Evolutionary conservation across 2,329 filamentous ascomycete species (phyloP).

Genomic region (Fusarium sp.): DNA sequence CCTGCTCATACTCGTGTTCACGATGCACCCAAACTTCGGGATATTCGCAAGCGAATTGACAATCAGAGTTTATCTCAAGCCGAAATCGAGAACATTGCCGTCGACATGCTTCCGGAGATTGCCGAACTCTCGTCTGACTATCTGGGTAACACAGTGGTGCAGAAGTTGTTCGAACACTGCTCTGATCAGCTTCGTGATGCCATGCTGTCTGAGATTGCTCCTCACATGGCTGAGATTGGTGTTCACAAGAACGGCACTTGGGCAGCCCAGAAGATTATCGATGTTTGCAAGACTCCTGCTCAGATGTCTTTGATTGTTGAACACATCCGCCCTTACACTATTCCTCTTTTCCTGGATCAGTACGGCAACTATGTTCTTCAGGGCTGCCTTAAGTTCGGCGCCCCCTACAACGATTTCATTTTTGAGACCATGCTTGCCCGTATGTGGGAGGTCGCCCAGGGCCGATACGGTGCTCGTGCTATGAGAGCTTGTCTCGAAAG

Average conservation of each 20-base stretch:
- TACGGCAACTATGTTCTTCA: conserved; percentile 99
- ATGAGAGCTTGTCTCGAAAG: conserved; percentile 98
- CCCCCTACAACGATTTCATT: conserved; percentile 93
- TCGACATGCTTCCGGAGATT: conserved; percentile 96
- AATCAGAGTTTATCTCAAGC: conserved; percentile 86
- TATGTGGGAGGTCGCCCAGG: conserved; percentile 94
- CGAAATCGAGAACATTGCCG: conserved; percentile 92
- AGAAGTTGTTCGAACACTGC: conserved; percentile 98
- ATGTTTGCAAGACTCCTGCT: conserved; percentile 85
- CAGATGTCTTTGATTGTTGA: conserved; percentile 90
- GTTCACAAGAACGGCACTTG: conserved; percentile 99
- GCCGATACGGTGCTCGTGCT: conserved; percentile 91
- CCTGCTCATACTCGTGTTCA: conserved; percentile 89
- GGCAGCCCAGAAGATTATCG: conserved; percentile 99
- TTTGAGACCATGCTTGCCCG: conserved; percentile 96
- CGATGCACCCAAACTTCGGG: conserved; percentile 92
- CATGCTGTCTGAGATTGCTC: conserved; percentile 89
- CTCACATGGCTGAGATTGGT: conserved; percentile 94
- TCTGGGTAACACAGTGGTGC: conserved; percentile 98
- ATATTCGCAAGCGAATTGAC: conserved; percentile 97
- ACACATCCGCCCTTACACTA: conserved; percentile 83
- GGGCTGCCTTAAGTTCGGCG: conserved; percentile 91
- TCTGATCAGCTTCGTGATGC: conserved; percentile 89
- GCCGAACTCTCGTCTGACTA: conserved; percentile 96
- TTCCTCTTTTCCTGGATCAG: conserved; percentile 94